Evolutionary conservation across 768 basidiomycete genomes (phyloP), one percentile per base, ranked within the genome.

Genomic region (Daedaleopsis nitida): DNA sequence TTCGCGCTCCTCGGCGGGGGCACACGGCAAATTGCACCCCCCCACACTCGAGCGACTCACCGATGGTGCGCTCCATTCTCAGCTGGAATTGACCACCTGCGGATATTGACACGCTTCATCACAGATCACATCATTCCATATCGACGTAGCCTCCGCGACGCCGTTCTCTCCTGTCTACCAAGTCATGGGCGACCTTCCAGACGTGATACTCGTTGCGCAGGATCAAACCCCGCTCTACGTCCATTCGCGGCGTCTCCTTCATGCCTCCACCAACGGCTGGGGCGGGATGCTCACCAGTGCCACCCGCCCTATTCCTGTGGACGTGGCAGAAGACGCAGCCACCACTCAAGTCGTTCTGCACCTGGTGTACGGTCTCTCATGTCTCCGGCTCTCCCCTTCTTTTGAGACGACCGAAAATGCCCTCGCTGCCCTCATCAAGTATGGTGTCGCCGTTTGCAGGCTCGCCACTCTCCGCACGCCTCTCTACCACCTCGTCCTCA

Each of bases 331-430:
- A 48, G 17, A 57, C 10, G 65, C 75, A 1, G 19, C 43, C 1
- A 64, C 72, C 0, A 57, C 76, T 53, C 73, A 74, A 59, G 57
- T 76, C 53, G 55, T 74, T 17, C 61, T 77, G 19, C 75, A 76
- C 55, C 52, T 67, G 1, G 58, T 76, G 39, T 77, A 76, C 62
- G 45, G 60, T 51, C 38, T 73, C 17, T 60, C 69, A 12, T 71
- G 62, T 57, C 51, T 64, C 3, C 60, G 66, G 23, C 70, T 64
- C 54, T 12, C 19, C 3, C 73, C 75, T 21, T 34, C 73, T 11
- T 54, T 72, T 45, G 64, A 68, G 16, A 62, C 59, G 24, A 35
- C 74, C 47, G 27, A 64, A 11, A 53, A 23, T 12, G 68, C 73
- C 17, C 49, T 73, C 27, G 50, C 35, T 44, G 60, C 69, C 11